Percentiles rank a stretch among this genome's conserved stretches.
phyloP scores from a whole-genome alignment of 2,329 filamentous ascomycete species.

The Tympanopsis confertula region DNA sequence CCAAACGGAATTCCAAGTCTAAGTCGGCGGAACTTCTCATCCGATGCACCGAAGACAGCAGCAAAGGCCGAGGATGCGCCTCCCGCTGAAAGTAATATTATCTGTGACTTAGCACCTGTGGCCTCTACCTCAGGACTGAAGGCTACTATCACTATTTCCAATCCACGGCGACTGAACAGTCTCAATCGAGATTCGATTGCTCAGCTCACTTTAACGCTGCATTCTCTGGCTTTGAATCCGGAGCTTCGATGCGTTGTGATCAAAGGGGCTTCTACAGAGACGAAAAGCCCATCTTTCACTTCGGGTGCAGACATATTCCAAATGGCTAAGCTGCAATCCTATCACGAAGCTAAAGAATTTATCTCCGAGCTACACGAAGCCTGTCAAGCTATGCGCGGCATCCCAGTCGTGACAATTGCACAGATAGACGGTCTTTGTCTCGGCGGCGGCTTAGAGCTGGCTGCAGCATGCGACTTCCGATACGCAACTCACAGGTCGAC shows the following conservation, averaged over 20 bases:
- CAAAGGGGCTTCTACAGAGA: not conserved
- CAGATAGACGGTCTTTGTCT: conserved; percentile 1
- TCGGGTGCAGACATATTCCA: conserved; percentile 1
- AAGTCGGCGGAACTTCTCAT: too few species aligned
- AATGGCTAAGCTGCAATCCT: not conserved
- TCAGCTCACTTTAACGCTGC: not conserved
- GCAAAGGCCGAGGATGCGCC: too few species aligned
- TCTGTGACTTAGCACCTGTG: too few species aligned
- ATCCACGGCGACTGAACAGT: not conserved
- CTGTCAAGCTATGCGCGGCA: not conserved
- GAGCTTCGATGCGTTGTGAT: conserved; percentile 1
- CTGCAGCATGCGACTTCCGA: not conserved
- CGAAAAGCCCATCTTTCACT: not conserved
- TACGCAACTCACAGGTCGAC: not conserved
- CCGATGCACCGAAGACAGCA: too few species aligned
- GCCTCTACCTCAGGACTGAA: too few species aligned
- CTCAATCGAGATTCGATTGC: not conserved
- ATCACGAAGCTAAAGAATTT: conserved; percentile 1
- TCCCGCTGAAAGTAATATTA: too few species aligned
- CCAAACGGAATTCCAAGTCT: too few species aligned
- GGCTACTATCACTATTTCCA: not conserved
- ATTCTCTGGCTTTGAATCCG: not conserved
- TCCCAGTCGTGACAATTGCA: not conserved
- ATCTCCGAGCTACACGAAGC: not conserved
- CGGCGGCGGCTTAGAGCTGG: not conserved